phyloP scores from a whole-genome alignment of 1,139 yeast genomes.

The Yamadazyma taylorii region DNA sequence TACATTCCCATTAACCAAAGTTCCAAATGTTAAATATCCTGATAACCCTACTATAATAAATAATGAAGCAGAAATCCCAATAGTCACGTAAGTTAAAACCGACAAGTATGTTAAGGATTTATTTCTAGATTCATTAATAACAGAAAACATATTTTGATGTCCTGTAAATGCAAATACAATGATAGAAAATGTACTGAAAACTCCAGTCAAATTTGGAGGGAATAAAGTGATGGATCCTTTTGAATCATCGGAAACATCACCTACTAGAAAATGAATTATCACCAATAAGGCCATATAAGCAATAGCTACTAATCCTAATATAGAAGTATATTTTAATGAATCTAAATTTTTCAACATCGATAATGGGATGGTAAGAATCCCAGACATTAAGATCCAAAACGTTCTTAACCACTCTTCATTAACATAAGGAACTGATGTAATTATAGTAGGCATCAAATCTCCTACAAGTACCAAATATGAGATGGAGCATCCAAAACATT shows the following conservation, averaged over 20 bases:
- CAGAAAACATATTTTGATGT: constrained; percentile 52
- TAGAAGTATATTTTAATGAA: constrained; percentile 45
- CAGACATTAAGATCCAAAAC: constrained; percentile 41
- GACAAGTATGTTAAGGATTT: constrained; percentile 53
- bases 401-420: constrained; percentile 22
- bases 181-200: constrained; percentile 59
- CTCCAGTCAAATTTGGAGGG: constrained; percentile 59
- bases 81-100: constrained; percentile 54
- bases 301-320: constrained; percentile 42
- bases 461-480: constrained; percentile 48
- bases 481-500: constrained; percentile 59
- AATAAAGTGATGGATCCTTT: constrained; percentile 57
- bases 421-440: constrained; percentile 25
- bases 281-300: constrained; percentile 40
- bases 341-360: constrained; percentile 45
- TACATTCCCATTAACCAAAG: constrained; percentile 66
- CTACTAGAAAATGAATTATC: constrained; percentile 31
- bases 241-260: constrained; percentile 45
- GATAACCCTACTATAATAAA: constrained; percentile 42
- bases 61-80: constrained; percentile 36
- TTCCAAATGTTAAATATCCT: constrained; percentile 49
- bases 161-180: constrained; percentile 52
- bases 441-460: constrained; percentile 46
- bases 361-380: constrained; percentile 40
- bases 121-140: constrained; percentile 52